A percentile compares a stretch with the other conserved stretches of the same genome.
These are phyloP conservation scores for Acidiella bohemica DNA, from an alignment of 495 filamentous ascomycete species.

Conservation along the genomic window DNA sequence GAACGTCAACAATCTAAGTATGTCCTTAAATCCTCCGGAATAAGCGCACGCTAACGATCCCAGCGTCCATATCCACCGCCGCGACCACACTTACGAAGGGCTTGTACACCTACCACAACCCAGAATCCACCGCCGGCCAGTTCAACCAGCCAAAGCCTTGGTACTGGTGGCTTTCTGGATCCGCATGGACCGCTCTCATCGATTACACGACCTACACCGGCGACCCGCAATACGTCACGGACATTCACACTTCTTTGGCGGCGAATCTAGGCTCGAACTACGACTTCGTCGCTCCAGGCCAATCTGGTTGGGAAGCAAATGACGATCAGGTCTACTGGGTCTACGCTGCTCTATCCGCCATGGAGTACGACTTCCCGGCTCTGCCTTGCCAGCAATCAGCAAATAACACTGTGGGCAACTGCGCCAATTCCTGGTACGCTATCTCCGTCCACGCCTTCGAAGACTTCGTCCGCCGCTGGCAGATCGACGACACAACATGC, in stretches of 20 bases:
- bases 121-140: not conserved
- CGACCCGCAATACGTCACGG: conserved; percentile 4
- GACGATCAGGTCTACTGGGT: conserved; percentile 8
- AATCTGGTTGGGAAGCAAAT: conserved; percentile 7
- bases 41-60: too few species aligned
- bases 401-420: not conserved
- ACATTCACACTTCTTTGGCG: not conserved
- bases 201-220: conserved; percentile 7
- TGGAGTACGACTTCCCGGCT: conserved; percentile 5
- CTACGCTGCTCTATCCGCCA: conserved; percentile 1
- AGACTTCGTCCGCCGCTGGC: conserved; percentile 19
- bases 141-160: conserved; percentile 1
- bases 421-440: conserved; percentile 1
- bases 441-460: conserved; percentile 3
- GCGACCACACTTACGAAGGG: not conserved
- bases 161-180: conserved; percentile 7
- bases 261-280: conserved; percentile 1
- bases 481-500: conserved; percentile 29
- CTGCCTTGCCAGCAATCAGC: not conserved
- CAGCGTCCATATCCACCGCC: not conserved
- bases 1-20: too few species aligned
- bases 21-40: too few species aligned
- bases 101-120: not conserved
- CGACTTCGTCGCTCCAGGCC: conserved; percentile 3
- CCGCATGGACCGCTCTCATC: conserved; percentile 4